These are phyloP conservation scores for Aschersonia sp. DNA, from an alignment of 2,329 filamentous ascomycete species.

Conservation along the genomic window DNA sequence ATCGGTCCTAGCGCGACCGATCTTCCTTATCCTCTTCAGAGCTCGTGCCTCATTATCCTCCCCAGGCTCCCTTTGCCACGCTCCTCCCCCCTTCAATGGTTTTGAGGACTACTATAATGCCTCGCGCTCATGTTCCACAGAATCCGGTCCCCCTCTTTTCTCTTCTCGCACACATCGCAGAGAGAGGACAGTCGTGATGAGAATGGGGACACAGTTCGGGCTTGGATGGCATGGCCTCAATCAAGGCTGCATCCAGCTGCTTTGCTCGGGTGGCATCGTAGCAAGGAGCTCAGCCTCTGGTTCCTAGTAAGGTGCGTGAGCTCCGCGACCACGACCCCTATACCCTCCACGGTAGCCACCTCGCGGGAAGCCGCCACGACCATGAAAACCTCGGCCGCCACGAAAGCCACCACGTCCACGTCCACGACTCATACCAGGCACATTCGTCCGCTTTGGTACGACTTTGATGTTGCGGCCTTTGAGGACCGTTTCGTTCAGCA, in stretches of 20 bases:
- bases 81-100: too few relatives aligned
- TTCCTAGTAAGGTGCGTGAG: conserved; percentile 46
- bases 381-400: conserved; percentile 34
- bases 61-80: too few relatives aligned
- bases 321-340: conserved; percentile 47
- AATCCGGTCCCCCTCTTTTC: too few relatives aligned
- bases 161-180: too few relatives aligned
- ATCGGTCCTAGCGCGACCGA: too few relatives aligned
- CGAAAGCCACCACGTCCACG: conserved; percentile 44
- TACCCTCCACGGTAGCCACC: conserved; percentile 55
- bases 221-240: not conserved
- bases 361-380: conserved; percentile 38
- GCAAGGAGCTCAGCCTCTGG: conserved; percentile 15
- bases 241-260: conserved; percentile 1
- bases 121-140: too few relatives aligned
- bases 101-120: too few relatives aligned
- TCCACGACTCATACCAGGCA: conserved; percentile 85
- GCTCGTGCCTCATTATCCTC: too few relatives aligned
- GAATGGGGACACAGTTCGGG: not conserved
- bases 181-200: too few relatives aligned
- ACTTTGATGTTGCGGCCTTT: conserved; percentile 94
- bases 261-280: conserved; percentile 7
- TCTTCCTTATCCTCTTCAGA: too few relatives aligned
- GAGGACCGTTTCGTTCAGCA: conserved; percentile 93
- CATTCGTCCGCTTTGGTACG: conserved; percentile 83